Evolutionary conservation across 257 asterid genomes (phyloP).

Genomic region (Salvia hispanica): DNA sequence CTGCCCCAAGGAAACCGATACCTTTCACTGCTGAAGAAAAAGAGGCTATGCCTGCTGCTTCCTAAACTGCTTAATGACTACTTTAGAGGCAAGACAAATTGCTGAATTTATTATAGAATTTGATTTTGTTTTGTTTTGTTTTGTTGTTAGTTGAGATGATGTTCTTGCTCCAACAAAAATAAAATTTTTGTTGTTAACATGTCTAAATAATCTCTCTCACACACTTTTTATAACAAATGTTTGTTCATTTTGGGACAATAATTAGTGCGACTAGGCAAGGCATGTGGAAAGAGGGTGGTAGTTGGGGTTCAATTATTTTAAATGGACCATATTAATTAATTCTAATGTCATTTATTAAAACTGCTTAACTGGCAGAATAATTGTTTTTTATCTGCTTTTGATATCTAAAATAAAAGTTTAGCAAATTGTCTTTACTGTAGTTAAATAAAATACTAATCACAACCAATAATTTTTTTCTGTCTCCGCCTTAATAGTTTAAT

Average conservation of each 20-base stretch:
- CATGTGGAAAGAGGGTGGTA: conserved; percentile 4
- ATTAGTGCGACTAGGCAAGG: conserved; percentile 20
- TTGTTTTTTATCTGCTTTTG: no score
- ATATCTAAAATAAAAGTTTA: no score
- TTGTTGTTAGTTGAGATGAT: conserved; percentile 37
- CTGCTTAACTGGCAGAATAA: no score
- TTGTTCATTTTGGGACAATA: conserved; percentile 17
- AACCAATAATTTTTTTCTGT: no score
- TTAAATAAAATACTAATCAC: no score
- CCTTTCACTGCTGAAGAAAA: conserved; percentile 61
- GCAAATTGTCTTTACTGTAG: no score
- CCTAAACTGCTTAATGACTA: conserved; percentile 34
- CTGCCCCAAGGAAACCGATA: conserved; percentile 89
- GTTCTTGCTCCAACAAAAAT: conserved; percentile 20
- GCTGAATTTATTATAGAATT: conserved; percentile 9
- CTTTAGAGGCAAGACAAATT: conserved; percentile 1
- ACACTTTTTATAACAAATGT: conserved; percentile 1
- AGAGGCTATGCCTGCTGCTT: conserved; percentile 40
- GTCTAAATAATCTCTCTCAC: no score
- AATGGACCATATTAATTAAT: neutral
- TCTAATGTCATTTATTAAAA: neutral
- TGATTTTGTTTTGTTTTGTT: neutral
- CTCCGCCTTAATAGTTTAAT: no score
- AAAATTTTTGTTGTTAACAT: neutral
- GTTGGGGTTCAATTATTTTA: conserved; percentile 12